Base-by-base conservation (phyloP, 495 filamentous ascomycete genomes). In the Podospora appendiculata region DNA sequence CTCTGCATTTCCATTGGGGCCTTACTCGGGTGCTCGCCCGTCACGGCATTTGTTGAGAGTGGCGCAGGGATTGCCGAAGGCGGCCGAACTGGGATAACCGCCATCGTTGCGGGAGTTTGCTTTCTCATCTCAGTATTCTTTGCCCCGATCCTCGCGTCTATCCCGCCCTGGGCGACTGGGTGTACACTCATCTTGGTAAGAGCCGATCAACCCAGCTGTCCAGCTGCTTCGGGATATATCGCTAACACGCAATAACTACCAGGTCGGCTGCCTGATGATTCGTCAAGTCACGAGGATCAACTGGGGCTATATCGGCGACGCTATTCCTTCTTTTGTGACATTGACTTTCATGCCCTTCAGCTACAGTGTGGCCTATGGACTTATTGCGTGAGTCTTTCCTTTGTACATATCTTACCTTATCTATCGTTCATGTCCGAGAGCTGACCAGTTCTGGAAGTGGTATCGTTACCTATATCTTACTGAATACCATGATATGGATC, bases 151-250 rank as follows among this genome's bases (percentile, higher is more conserved):
- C 86, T 91, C 55, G 86, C 88, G 32, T 88, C 84, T 2, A 89
- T 91, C 44, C 88, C 88, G 2, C 85, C 88, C 0, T 93, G 87
- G 87, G 88, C 88, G 6, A 91, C 88, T 0, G 88, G 88, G 12
- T 83, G 83, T 57, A 90, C 88, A 0, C 75, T 93, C 11, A 78
- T 93, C 50, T 73, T 93, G 56, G 88, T 90, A 65, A 66, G 70
- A 43, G 49, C 4, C 33, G 35, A 40, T 18, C 11, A 25, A 25
- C 25, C 25, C 25, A 25, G 25, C 25, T 25, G 25, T 5, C 25
- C 25, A 25, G 25, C 25, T 25, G 32, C 11, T 12, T 18, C 6
- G 11, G 5, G 1, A 25, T 6, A 7, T 12, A 2, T 14, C 7
- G 17, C 51, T 53, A 38, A 54, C 38, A 32, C 32, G 16, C 52